Evolutionary conservation across 1,284 basidiomycete species (phyloP), one percentile per base, ranked within the genome.

Genomic region (Tetrapyrgos nigripes): DNA sequence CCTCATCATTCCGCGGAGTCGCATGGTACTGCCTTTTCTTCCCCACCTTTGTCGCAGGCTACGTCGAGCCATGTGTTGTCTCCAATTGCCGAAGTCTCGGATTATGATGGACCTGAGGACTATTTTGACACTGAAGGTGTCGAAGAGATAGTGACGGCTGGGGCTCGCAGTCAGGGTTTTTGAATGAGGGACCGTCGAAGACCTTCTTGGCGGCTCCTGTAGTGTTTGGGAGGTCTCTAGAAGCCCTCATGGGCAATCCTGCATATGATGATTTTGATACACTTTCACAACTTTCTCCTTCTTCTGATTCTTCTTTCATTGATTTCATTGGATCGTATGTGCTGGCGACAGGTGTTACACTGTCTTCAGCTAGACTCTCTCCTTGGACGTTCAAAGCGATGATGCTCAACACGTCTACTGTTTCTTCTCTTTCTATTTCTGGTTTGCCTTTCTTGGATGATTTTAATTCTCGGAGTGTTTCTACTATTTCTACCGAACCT

Each of bases 181-280:
- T 58, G 48, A 61, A 44, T 23, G 26, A 50, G 60, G 53, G 56
- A 52, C 50, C 48, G 53, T 57, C 49, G 19, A 44, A 49, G 45
- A 27, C 59, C 58, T 60, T 57, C 57, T 51, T 21, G 26, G 48
- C 53, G 49, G 46, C 63, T 35, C n/a, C 56, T 4, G 56, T 60
- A 37, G 61, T 55, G 17, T 44, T 66, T 13, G 61, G 64, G 56
- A 59, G 63, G 55, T 66, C 62, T 28, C 45, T 62, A n/a, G 55
- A 62, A 55, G 35, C 51, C 26, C 50, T 61, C 33, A 55, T 62
- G 46, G 62, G 53, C 14, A 61, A 61, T 50, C 55, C 45, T 62
- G 58, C 51, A 31, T 61, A 53, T 52, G 62, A 31, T 33, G 64
- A 53, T 59, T 63, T 57, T 40, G 54, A 57, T 59, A 65, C 44